Conservation (phyloP, 306 rosid species). For the Cicer chorassanicum region DNA sequence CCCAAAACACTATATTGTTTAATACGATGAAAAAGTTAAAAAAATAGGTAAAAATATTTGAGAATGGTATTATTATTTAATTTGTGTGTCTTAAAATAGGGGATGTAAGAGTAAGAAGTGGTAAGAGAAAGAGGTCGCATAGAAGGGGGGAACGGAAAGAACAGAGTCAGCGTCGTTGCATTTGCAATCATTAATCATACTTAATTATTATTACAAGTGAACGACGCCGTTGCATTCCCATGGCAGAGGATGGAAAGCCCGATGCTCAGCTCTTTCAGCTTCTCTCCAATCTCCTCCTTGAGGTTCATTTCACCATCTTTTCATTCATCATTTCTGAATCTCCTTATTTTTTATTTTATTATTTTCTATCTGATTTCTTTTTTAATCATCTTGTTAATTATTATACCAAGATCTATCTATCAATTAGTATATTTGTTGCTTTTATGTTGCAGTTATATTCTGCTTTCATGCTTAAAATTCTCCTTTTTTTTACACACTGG, state of each 20-base stretch:
- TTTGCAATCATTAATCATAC: too few species aligned
- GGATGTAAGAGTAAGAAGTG: too few species aligned
- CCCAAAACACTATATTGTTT: too few species aligned
- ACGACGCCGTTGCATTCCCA: constrained; percentile 30
- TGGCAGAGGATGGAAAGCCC: constrained; percentile 70
- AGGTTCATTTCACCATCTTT: constrained; percentile 54
- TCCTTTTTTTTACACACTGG: background rate
- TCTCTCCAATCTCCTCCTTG: constrained; percentile 73
- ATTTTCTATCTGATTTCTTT: constrained; percentile 16
- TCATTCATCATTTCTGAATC: background rate
- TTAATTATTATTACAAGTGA: background rate
- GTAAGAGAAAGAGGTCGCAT: too few species aligned
- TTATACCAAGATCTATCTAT: constrained; percentile 23
- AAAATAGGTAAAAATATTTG: too few species aligned
- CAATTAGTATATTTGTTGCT: constrained; percentile 21
- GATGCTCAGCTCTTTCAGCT: constrained; percentile 83
- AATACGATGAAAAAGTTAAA: too few species aligned
- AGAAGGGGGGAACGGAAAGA: too few species aligned
- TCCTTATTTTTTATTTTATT: background rate
- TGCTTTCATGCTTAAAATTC: constrained; percentile 14
- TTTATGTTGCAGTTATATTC: constrained; percentile 17
- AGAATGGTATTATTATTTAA: too few species aligned
- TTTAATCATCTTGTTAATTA: background rate
- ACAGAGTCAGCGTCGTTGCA: too few species aligned
- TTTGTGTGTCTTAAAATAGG: too few species aligned